Conservation (phyloP, 768 basidiomycete genomes). For the Holtermannia corniformis region DNA sequence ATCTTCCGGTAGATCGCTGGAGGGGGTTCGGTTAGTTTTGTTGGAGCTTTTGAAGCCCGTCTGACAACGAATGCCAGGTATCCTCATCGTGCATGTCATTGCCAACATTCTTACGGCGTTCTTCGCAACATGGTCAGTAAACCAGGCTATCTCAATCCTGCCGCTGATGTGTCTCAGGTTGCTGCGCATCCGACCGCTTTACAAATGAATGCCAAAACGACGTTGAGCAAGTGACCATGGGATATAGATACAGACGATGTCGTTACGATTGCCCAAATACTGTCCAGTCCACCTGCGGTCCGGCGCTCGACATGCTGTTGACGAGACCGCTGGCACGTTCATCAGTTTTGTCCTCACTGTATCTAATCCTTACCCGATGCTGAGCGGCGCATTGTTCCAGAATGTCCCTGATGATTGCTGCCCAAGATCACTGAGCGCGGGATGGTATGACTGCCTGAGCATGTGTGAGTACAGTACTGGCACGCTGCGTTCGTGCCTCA, state of each 20-base stretch:
- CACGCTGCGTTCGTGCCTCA: no score
- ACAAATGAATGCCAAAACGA: constrained; percentile 3
- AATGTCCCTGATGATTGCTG: not conserved
- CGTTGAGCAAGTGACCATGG: not conserved
- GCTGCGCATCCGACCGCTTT: constrained; percentile 7
- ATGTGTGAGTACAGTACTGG: not conserved
- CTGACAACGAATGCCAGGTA: no score
- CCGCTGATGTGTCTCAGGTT: not conserved
- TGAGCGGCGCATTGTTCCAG: not conserved
- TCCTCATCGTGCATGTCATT: not conserved
- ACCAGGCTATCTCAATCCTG: no score
- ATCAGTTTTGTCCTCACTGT: no score
- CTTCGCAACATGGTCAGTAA: not conserved
- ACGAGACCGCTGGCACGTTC: not conserved
- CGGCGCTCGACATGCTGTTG: not conserved
- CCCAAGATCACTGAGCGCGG: not conserved
- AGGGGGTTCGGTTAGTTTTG: not conserved
- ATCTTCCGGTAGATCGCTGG: constrained; percentile 1
- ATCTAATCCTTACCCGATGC: not conserved
- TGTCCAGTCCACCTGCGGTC: not conserved
- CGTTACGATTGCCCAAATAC: not conserved
- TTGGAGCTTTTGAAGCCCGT: not conserved
- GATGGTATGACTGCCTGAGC: not conserved
- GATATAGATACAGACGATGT: not conserved
- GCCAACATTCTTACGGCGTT: not conserved